Conservation (phyloP, 202 grass and related monocot genomes). For the Schoenoplectus triqueter region DNA sequence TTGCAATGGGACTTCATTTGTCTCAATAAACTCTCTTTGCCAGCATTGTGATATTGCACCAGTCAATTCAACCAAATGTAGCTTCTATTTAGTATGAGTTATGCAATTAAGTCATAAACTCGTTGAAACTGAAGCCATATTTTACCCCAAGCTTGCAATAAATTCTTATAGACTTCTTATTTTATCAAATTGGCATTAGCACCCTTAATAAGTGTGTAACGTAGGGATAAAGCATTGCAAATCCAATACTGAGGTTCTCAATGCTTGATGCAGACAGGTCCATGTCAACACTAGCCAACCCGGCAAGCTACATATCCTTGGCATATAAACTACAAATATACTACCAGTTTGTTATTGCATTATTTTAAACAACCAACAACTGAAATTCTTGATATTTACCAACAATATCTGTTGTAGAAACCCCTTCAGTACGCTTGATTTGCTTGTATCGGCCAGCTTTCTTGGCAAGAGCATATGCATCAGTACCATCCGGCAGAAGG, state of each 20-base stretch:
- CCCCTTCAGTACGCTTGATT: conserved; percentile 91
- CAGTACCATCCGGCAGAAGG: conserved; percentile 84
- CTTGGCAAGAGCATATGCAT: conserved; percentile 97
- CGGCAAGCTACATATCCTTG: conserved; percentile 6
- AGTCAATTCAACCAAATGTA: too few relatives aligned
- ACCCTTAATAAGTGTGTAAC: background rate
- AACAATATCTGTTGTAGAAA: conserved; percentile 93
- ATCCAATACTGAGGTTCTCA: background rate
- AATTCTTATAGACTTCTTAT: background rate
- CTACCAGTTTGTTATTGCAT: background rate
- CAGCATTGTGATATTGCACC: too few relatives aligned
- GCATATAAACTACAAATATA: background rate
- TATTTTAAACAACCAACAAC: background rate
- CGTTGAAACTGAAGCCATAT: background rate
- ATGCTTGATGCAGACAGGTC: background rate
- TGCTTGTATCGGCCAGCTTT: conserved; percentile 94
- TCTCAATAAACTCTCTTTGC: background rate
- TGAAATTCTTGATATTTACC: conserved; percentile 47
- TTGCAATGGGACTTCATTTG: background rate
- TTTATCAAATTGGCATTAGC: background rate
- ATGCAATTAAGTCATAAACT: background rate
- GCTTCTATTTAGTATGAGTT: conserved; percentile 1
- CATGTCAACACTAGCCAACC: background rate
- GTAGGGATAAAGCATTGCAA: background rate
- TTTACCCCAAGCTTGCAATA: background rate